phyloP scores from a whole-genome alignment of 768 basidiomycete genomes.

The Leccinum truebloodii region DNA sequence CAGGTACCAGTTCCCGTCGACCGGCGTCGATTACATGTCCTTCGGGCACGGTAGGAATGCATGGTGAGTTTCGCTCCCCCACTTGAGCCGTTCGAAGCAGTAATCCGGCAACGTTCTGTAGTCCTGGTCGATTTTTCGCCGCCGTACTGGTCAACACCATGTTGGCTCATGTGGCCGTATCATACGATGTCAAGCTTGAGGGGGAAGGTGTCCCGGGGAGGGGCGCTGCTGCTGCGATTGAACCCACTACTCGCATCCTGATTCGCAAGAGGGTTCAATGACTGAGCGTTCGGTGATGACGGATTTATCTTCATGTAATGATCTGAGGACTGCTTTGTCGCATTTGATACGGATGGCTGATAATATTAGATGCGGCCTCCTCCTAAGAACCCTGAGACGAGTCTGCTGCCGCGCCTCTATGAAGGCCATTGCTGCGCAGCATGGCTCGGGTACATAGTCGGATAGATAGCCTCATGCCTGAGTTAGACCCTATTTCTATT shows the following conservation, averaged over 20 bases:
- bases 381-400: too few species aligned
- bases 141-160: not conserved
- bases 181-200: not conserved
- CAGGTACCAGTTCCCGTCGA: not conserved
- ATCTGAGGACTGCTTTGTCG: not conserved
- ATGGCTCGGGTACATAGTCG: too few species aligned
- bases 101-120: not conserved
- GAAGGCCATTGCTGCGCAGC: too few species aligned
- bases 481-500: too few species aligned
- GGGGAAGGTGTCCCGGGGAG: not conserved
- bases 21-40: not conserved
- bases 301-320: not conserved
- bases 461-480: too few species aligned
- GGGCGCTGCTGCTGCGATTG: not conserved
- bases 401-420: too few species aligned
- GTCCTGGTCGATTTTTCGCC: not conserved
- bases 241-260: not conserved
- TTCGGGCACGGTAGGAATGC: not conserved
- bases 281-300: not conserved
- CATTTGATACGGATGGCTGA: too few species aligned
- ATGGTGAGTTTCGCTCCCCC: not conserved
- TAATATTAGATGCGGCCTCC: too few species aligned
- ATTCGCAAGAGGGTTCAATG: not conserved
- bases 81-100: not conserved
- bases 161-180: not conserved